Conservation (phyloP, 1,284 basidiomycete species). For the Fomitopsis schrenkii region DNA sequence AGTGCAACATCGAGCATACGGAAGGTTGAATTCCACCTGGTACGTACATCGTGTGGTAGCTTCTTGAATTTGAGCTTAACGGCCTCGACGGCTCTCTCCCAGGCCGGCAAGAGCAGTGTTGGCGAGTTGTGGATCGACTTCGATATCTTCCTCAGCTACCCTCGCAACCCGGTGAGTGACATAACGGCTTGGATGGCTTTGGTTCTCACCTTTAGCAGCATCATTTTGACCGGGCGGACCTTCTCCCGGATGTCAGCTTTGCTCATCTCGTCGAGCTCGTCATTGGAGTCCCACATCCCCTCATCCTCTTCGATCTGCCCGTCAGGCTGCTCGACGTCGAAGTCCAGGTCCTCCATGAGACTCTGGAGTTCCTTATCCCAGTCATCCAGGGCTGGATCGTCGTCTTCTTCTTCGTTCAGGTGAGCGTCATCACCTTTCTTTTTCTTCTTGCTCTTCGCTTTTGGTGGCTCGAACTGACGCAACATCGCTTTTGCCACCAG, state of each 20-base stretch:
- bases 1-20: neutral
- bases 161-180: too few relatives aligned
- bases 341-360: neutral
- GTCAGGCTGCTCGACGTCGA: neutral
- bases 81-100: conserved; percentile 12
- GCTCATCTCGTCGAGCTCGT: neutral
- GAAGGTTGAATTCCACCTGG: conserved; percentile 33
- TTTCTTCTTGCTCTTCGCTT: neutral
- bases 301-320: neutral
- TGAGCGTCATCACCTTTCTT: neutral
- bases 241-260: neutral
- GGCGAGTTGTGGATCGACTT: conserved; percentile 28
- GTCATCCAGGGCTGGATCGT: neutral
- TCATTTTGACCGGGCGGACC: neutral
- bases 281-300: neutral
- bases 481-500: neutral
- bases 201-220: neutral
- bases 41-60: conserved; percentile 30
- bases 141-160: conserved; percentile 22
- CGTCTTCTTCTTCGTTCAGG: neutral
- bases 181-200: too few relatives aligned
- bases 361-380: neutral
- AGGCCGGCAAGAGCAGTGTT: conserved; percentile 12
- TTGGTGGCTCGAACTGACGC: neutral
- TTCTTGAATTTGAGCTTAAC: conserved; percentile 8